Evolutionary conservation across 805 yeast species (phyloP), one percentile per base, ranked within the genome.

Genomic region (Dipodascus geniculatus): DNA sequence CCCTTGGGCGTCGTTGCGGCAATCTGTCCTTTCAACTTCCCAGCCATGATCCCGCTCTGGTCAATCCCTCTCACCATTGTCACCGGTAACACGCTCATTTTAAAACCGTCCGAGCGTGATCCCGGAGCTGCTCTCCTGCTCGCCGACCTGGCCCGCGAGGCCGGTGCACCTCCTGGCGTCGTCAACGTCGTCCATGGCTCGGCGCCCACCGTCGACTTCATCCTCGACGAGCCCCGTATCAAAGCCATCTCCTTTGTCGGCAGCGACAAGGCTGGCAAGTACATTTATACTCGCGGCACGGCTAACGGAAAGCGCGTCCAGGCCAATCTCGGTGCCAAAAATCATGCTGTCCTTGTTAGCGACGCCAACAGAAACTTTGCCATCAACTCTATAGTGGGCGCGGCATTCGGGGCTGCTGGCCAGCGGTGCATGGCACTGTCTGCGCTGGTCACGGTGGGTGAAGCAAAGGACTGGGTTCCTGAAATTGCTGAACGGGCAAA

Each of bases 351-450:
- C 53, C 79, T 84, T 17, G 71, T 82, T 57, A 87, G 89, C 17
- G 90, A 84, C 62, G 87, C 88, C 49, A 78, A 82, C 69, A 78
- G 80, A 67, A 68, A 71, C 57, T 79, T 79, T 57, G 77, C 85
- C 50, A 70, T 84, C 60, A 81, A 79, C 64, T 82, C 85, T 53
- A 71, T 84, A 50, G 81, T 75, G 55, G 85, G 87, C 51, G 88
- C 90, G 53, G 86, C 88, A 22, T 84, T 84, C 67, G 88, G 90
- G 31, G 89, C 90, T 51, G 89, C 90, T 19, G 91, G 90, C 57
- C 91, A 84, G 74, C 79, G 89, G 65, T 84, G 91, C 70, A 81
- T 84, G 85, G 86, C 87, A 9, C 80, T 85, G 52, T 81, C 85
- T 22, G 85, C 82, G 35, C 72, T 85, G 57, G 85, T 84, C 51